Evolutionary conservation across 148 eudicot genomes (phyloP), one percentile per base, ranked within the genome.

Genomic region (Agrostemma githago): DNA sequence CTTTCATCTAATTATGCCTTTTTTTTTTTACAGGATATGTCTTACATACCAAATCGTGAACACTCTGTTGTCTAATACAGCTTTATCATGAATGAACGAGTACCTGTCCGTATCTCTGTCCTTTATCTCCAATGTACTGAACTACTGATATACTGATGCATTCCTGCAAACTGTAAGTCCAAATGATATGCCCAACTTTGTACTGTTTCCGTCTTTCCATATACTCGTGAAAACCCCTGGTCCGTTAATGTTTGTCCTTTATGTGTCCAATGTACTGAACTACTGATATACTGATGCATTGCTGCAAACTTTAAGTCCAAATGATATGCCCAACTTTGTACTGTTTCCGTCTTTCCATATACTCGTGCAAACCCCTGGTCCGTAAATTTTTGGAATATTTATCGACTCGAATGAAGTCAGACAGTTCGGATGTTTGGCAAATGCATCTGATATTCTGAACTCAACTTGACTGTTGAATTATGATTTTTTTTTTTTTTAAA

Each of bases 261-360:
- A 6, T n/a, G n/a, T 71, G 73, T 80, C 70, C 43, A 62, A 60
- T 80, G 73, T 73, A 68, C 71, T 73, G 73, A 15, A 34, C 53
- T 26, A 10, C 73, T 44, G 53, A 60, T 62, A 40, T 66, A 68
- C 61, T 37, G 68, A 61, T 73, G 65, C 70, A 68, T 21, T 51
- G 37, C 16, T 57, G 64, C 65, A 42, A 5, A 38, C 51, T 57
- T 38, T 72, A 38, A 57, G 65, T 7, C 74, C 21, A 16, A 26
- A 53, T 51, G 60, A 70, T 51, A 12, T 26, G 3, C 42, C 42
- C 16, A 70, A 68, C 42, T 20, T 69, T 15, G 3, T 69, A 69
- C 16, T 5, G 10, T 62, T 59, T 72, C 2, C 64, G 8, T 74
- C 70, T 62, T 74, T 46, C 5, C 8, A 9, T 71, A 26, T 68